phyloP scores from a whole-genome alignment of 805 yeast species.

The Kazachstania africana region DNA sequence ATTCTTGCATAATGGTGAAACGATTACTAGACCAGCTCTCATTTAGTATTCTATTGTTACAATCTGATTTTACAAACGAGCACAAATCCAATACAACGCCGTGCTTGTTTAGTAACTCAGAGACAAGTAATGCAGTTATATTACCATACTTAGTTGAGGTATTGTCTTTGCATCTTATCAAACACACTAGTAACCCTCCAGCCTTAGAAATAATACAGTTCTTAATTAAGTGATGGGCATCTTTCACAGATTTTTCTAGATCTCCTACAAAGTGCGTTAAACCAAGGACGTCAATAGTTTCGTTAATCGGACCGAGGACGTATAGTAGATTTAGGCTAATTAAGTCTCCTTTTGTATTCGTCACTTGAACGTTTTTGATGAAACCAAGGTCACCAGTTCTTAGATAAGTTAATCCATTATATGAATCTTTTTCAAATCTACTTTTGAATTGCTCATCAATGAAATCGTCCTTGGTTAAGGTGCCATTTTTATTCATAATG shows the following conservation, averaged over 20 bases:
- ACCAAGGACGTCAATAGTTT: slow-evolving; percentile 85
- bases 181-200: slow-evolving; percentile 65
- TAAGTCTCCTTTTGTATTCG: slow-evolving; percentile 29
- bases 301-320: slow-evolving; percentile 72
- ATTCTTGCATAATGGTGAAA: slow-evolving; percentile 45
- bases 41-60: slow-evolving; percentile 18
- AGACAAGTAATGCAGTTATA: slow-evolving; percentile 72
- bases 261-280: slow-evolving; percentile 83
- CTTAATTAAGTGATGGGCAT: slow-evolving; percentile 33
- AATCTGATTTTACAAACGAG: slow-evolving; percentile 49
- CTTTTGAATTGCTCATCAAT: slow-evolving; percentile 48
- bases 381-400: slow-evolving; percentile 95
- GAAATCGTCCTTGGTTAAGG: slow-evolving; percentile 41
- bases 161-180: slow-evolving; percentile 50
- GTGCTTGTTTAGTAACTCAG: slow-evolving; percentile 66
- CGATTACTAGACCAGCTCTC: slow-evolving; percentile 66
- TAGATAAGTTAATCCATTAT: slow-evolving; percentile 51
- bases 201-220: slow-evolving; percentile 65
- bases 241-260: slow-evolving; percentile 57
- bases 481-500: slow-evolving; percentile 28
- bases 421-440: slow-evolving; percentile 46
- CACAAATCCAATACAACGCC: slow-evolving; percentile 76
- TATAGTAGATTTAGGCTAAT: slow-evolving; percentile 61
- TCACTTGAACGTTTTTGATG: slow-evolving; percentile 55
- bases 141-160: slow-evolving; percentile 43